Evolutionary conservation across 306 rosid species (phyloP), one percentile per base, ranked within the genome.

Genomic region (Prinsepia uniflora): DNA sequence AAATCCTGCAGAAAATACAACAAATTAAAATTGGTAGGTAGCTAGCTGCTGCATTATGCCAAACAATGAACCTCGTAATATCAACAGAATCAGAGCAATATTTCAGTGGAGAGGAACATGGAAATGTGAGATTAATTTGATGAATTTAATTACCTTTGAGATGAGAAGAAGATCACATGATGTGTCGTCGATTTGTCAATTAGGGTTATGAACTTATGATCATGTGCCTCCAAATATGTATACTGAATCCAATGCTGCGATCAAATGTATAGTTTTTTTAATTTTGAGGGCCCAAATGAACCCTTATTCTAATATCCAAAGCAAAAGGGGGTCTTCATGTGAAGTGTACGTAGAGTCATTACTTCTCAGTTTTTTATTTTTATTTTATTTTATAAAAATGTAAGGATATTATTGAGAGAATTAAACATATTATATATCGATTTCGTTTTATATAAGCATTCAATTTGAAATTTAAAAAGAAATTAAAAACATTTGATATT

Each of bases 181-280:
- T 59, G 60, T 87, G 88, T 84, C 81, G 79, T 73, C 78, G 69
- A 75, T 72, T 73, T 81, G 85, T 79, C 76, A 79, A 77, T 74
- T 78, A 57, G 56, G 78, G 71, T 49, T 48, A 62, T 24, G 30
- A 24, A 0, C 30, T 24, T 24, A 30, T 30, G 74, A 19, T 53
- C 75, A 72, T 72, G 75, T 72, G 58, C 48, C 60, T 56, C 61
- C 2, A 18, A 48, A 18, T 61, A 44, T 61, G 8, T 46, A 5
- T 20, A 58, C 57, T 40, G 50, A 53, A 9, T 48, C 8, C 62
- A 46, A 18, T 40, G 73, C 46, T 41, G 64, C 10, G 10, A 71
- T 45, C 34, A 45, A 15, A n/a, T 57, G 54, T 55, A 40, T 22
- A 7, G 17, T 13, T 34, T 44, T 19, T 48, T 30, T 5, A 30